Base-by-base conservation (phyloP, 495 filamentous ascomycete genomes). In the Xylaria palmicola region DNA sequence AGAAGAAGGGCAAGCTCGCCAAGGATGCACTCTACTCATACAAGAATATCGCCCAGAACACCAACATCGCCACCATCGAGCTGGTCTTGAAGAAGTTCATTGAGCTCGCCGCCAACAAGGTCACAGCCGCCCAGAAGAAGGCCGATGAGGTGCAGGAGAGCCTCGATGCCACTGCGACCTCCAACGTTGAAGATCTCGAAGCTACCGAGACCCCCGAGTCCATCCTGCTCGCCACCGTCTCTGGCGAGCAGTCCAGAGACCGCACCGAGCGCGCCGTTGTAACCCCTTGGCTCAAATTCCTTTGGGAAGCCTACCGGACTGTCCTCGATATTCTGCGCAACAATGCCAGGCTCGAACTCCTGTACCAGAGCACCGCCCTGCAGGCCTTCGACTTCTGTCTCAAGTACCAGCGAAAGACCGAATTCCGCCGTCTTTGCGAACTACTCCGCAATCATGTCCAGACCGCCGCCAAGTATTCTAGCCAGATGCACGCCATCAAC, bases 291-390 rank as follows among this genome's bases (percentile, higher is more conserved):
- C 85, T 98, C 65, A 98, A 98, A 79, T 98, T 98, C 72, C 83
- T 98, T 59, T 98, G 94, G 94, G 95, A 98, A 79, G 96, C 94
- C n/a, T 98, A 98, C 78, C 91, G 94, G 37, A 98, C 94, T 54
- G 94, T 98, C 37, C 83, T 98, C 66, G 94, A 98, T 68, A 98
- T 98, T 71, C 83, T 98, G 65, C 91, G 96, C 79, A 98, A 98
- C 83, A 98, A 98, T 83, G 95, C 94, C 36, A 88, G 94, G 37
- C 81, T 98, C 37, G 94, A 98, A 81, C 85, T 96, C 37, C 95
- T 98, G 83, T 98, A 98, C 78, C 94, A 98, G 83, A 90, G 88
- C 72, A 98, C 95, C 48, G 95, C 94, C 59, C 89, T 96, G 72
- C 95, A 98, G 75, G 94, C 94, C 17, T 98, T 98, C 81, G 89